phyloP scores from a whole-genome alignment of 257 asterid species.

The Phtheirospermum japonicum region DNA sequence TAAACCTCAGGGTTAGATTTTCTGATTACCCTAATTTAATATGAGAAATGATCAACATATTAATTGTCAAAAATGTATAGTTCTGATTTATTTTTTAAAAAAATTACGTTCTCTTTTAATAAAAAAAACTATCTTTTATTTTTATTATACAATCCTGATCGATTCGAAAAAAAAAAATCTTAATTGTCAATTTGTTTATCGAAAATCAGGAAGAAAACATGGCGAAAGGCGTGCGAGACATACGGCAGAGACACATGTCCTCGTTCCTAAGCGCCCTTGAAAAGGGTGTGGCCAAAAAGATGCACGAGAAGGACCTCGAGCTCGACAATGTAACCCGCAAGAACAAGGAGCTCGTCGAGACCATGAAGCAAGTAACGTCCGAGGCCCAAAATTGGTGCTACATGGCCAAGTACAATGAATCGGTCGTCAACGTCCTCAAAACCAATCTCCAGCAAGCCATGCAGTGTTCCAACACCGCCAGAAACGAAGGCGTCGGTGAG shows the following conservation, averaged over 20 bases:
- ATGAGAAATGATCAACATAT: too few relatives aligned
- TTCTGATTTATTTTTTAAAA: too few relatives aligned
- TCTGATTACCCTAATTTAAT: too few relatives aligned
- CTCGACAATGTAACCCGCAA: constrained; percentile 55
- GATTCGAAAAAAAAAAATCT: too few relatives aligned
- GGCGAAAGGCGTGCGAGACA: constrained; percentile 56
- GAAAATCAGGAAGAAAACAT: constrained; percentile 58
- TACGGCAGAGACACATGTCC: constrained; percentile 68
- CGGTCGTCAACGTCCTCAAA: constrained; percentile 61
- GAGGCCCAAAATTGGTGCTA: constrained; percentile 90
- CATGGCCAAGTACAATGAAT: constrained; percentile 80
- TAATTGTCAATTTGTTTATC: neutral
- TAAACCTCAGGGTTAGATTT: too few relatives aligned
- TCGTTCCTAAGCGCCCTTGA: constrained; percentile 53
- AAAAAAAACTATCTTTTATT: neutral
- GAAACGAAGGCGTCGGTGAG: constrained; percentile 73
- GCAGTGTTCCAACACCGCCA: constrained; percentile 43
- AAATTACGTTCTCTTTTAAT: too few relatives aligned
- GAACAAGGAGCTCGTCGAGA: constrained; percentile 70
- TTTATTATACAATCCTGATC: too few relatives aligned
- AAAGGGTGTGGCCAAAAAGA: constrained; percentile 43
- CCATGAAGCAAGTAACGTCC: constrained; percentile 53
- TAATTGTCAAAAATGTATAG: too few relatives aligned
- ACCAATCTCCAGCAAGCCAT: constrained; percentile 62
- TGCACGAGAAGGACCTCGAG: constrained; percentile 66